phyloP scores from a whole-genome alignment of 129 eudicot species.

The Flaveria robusta region DNA sequence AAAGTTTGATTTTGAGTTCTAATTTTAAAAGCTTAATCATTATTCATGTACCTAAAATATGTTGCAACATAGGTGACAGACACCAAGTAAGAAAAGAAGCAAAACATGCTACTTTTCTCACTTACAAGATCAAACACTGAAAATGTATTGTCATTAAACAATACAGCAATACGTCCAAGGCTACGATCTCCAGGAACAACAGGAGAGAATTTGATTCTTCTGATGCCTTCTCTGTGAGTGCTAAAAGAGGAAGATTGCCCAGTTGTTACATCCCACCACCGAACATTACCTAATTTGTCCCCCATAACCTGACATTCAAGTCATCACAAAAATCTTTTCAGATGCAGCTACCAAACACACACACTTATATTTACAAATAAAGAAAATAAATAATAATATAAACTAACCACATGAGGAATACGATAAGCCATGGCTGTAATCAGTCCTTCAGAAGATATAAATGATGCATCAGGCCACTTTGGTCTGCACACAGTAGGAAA shows the following conservation, averaged over 20 bases:
- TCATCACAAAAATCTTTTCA: not conserved
- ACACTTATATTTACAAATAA: not conserved
- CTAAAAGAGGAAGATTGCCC: slow-evolving; percentile 97
- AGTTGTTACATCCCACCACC: slow-evolving; percentile 98
- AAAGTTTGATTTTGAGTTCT: not conserved
- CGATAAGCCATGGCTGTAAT: slow-evolving; percentile 97
- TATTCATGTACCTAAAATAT: slow-evolving; percentile 23
- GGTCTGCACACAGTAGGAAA: slow-evolving; percentile 62
- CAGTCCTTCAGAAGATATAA: slow-evolving; percentile 82
- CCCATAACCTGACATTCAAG: slow-evolving; percentile 78
- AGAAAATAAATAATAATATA: not conserved
- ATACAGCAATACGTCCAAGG: slow-evolving; percentile 94
- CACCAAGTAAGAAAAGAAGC: slow-evolving; percentile 34
- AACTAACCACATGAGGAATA: slow-evolving; percentile 91
- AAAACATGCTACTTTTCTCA: slow-evolving; percentile 34
- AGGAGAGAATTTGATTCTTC: slow-evolving; percentile 96
- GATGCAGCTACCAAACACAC: not conserved
- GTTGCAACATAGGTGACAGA: slow-evolving; percentile 33
- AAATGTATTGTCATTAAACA: slow-evolving; percentile 87
- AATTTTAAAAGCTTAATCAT: slow-evolving; percentile 8
- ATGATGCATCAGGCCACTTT: slow-evolving; percentile 93
- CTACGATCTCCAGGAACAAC: slow-evolving; percentile 96
- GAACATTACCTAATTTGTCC: slow-evolving; percentile 91
- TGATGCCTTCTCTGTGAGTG: slow-evolving; percentile 92
- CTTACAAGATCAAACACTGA: slow-evolving; percentile 98